Evolutionary conservation across 257 asterid species (phyloP).

Genomic region (Solanum corneliomulleri): DNA sequence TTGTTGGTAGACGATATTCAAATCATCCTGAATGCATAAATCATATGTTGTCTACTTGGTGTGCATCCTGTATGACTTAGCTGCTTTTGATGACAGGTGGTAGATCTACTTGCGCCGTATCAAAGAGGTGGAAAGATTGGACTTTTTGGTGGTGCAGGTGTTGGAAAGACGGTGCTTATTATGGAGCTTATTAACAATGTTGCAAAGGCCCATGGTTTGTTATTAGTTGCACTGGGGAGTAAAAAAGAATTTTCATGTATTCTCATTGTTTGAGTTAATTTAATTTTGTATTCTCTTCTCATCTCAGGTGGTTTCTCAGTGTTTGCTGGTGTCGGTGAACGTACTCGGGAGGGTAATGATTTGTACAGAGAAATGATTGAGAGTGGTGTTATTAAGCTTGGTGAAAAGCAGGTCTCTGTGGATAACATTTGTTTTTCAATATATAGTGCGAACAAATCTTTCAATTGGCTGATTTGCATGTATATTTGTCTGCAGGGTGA

Average conservation of each 20-base stretch:
- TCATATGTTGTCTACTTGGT: not conserved
- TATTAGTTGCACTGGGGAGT: not conserved
- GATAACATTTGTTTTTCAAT: not conserved
- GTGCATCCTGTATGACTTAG: not conserved
- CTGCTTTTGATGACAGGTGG: slow-evolving; percentile 38
- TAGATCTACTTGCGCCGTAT: slow-evolving; percentile 93
- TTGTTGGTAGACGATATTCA: not conserved
- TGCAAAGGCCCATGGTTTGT: slow-evolving; percentile 91
- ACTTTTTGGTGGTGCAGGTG: slow-evolving; percentile 97
- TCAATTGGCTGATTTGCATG: not conserved
- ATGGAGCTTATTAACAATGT: slow-evolving; percentile 94
- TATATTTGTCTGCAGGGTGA: not conserved
- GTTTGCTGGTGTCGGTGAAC: slow-evolving; percentile 98
- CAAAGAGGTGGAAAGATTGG: slow-evolving; percentile 99
- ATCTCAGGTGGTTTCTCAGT: slow-evolving; percentile 93
- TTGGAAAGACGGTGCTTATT: slow-evolving; percentile 89
- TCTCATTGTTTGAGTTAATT: not conserved
- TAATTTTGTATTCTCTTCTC: not conserved
- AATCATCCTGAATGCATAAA: not conserved
- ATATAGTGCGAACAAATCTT: not conserved
- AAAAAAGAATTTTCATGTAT: not conserved
- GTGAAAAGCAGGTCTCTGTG: slow-evolving; percentile 44
- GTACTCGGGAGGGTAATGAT: slow-evolving; percentile 79
- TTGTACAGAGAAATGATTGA: slow-evolving; percentile 8
- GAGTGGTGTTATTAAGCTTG: slow-evolving; percentile 49